These are phyloP conservation scores for Incumbomyces delicatus DNA, from an alignment of 2,329 filamentous ascomycete species.

Conservation along the genomic window DNA sequence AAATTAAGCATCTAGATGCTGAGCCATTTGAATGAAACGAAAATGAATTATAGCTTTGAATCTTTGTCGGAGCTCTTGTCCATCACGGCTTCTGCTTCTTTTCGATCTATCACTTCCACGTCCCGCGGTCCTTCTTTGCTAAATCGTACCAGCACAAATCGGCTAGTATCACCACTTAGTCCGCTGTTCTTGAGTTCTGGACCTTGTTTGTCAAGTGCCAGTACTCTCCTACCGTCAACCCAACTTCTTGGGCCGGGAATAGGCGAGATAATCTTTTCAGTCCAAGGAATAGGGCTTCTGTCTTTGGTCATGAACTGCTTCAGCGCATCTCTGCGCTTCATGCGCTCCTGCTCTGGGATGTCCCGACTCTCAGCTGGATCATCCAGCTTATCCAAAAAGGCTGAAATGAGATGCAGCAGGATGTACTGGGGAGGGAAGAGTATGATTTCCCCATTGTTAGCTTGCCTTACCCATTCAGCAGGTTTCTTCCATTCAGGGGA, in stretches of 20 bases:
- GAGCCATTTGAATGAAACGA: too few relatives aligned
- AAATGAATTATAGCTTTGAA: slow-evolving; percentile 7
- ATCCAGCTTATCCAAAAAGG: slow-evolving; percentile 37
- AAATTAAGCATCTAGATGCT: too few relatives aligned
- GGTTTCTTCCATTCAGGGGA: slow-evolving; percentile 69
- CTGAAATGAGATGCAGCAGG: slow-evolving; percentile 43
- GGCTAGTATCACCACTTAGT: slow-evolving; percentile 43
- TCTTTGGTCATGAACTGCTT: slow-evolving; percentile 38
- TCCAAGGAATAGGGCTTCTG: slow-evolving; percentile 34
- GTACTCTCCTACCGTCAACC: slow-evolving; percentile 40
- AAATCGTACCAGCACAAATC: slow-evolving; percentile 49
- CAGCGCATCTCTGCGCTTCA: slow-evolving; percentile 35
- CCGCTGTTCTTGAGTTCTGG: slow-evolving; percentile 41
- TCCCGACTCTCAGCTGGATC: slow-evolving; percentile 12
- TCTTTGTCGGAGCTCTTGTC: slow-evolving; percentile 26
- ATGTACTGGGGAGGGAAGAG: slow-evolving; percentile 82
- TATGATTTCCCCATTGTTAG: slow-evolving; percentile 58
- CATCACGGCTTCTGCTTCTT: slow-evolving; percentile 34
- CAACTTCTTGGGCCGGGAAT: slow-evolving; percentile 26
- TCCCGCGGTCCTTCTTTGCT: slow-evolving; percentile 47
- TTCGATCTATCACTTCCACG: slow-evolving; percentile 41
- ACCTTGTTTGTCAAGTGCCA: slow-evolving; percentile 46
- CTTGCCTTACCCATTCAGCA: slow-evolving; percentile 57
- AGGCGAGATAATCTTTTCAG: slow-evolving; percentile 39
- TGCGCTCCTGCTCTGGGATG: slow-evolving; percentile 6